A percentile compares a stretch with the other conserved stretches of the same genome.
Evolutionary conservation across 1,284 basidiomycete genomes (phyloP).

Genomic region (Ustilago trichophora): DNA sequence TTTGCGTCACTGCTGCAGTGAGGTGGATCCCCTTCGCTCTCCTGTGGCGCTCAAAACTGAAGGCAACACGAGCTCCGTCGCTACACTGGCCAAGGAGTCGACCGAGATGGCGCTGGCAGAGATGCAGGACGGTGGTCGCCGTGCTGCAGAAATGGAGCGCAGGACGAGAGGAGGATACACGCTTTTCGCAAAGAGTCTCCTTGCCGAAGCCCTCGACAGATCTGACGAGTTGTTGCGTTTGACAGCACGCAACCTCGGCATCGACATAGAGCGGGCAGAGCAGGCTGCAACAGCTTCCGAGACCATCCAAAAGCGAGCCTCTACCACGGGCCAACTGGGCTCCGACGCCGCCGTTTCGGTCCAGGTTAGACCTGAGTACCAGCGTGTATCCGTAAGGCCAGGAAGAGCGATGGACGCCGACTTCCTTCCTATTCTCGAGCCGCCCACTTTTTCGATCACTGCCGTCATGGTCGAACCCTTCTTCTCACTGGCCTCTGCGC

Average conservation of each 20-base stretch:
- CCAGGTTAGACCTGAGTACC: slow-evolving; percentile 14
- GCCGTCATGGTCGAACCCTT: slow-evolving; percentile 44
- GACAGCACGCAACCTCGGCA: slow-evolving; percentile 29
- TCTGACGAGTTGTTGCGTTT: slow-evolving; percentile 21
- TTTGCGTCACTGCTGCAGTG: slow-evolving; percentile 50
- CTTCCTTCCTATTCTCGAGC: slow-evolving; percentile 47
- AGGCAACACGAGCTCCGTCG: slow-evolving; percentile 17
- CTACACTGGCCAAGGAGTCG: slow-evolving; percentile 29
- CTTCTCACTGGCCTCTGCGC: slow-evolving; percentile 26
- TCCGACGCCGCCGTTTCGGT: neutral
- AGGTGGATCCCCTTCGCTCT: slow-evolving; percentile 49
- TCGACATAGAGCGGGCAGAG: slow-evolving; percentile 8
- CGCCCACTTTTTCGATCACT: slow-evolving; percentile 44
- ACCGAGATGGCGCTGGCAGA: slow-evolving; percentile 35
- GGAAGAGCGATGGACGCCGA: slow-evolving; percentile 31
- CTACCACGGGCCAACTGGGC: too few relatives aligned
- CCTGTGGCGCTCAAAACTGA: slow-evolving; percentile 45
- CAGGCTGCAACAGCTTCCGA: neutral
- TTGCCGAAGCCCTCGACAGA: slow-evolving; percentile 36
- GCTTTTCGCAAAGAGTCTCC: slow-evolving; percentile 37
- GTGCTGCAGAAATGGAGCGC: slow-evolving; percentile 38
- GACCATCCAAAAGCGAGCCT: neutral
- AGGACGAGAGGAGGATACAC: slow-evolving; percentile 23
- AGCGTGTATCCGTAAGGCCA: slow-evolving; percentile 4
- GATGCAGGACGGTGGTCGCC: slow-evolving; percentile 37